Evolutionary conservation across 495 filamentous ascomycete species (phyloP).

Genomic region (Aspergillus bertholletiae): DNA sequence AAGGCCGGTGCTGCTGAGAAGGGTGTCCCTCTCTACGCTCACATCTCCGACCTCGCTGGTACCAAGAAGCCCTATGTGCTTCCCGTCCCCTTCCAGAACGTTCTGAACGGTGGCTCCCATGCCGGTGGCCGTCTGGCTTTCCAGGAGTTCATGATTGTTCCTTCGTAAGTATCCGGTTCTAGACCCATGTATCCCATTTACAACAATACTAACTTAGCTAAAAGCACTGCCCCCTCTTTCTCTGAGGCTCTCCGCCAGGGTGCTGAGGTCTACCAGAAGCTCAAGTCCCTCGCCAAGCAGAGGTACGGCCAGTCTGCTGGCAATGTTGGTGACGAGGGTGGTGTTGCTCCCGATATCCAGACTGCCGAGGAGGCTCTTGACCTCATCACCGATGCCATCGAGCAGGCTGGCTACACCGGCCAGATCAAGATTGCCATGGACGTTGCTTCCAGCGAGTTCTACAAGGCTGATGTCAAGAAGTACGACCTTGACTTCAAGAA

Average conservation of each 20-base stretch:
- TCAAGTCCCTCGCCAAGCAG: constrained; percentile 98
- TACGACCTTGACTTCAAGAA: constrained; percentile 99
- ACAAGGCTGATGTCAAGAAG: constrained; percentile 95
- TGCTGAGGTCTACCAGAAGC: constrained; percentile 94
- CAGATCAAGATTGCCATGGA: constrained; percentile 98
- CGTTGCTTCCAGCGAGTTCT: constrained; percentile 98
- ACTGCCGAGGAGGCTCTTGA: constrained; percentile 94
- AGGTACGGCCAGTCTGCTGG: constrained; percentile 98
- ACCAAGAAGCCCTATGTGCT: constrained; percentile 99
- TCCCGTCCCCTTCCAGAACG: constrained; percentile 99
- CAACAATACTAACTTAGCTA: constrained; percentile 17
- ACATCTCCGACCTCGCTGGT: constrained; percentile 96
- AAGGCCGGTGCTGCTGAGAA: constrained; percentile 99
- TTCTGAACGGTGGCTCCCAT: constrained; percentile 98
- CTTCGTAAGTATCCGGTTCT: constrained; percentile 54
- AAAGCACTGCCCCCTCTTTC: constrained; percentile 73
- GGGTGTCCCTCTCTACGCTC: constrained; percentile 93
- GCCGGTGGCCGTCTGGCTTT: constrained; percentile 98
- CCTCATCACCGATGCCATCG: constrained; percentile 92
- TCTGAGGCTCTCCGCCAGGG: constrained; percentile 94
- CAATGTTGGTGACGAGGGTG: constrained; percentile 98
- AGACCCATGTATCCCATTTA: not conserved
- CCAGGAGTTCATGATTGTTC: constrained; percentile 99
- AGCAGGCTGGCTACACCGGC: constrained; percentile 91
- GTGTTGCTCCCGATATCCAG: constrained; percentile 99